Conservation (phyloP, 108 stramenopile genomes). For the Stephanodiscus minutulus region DNA sequence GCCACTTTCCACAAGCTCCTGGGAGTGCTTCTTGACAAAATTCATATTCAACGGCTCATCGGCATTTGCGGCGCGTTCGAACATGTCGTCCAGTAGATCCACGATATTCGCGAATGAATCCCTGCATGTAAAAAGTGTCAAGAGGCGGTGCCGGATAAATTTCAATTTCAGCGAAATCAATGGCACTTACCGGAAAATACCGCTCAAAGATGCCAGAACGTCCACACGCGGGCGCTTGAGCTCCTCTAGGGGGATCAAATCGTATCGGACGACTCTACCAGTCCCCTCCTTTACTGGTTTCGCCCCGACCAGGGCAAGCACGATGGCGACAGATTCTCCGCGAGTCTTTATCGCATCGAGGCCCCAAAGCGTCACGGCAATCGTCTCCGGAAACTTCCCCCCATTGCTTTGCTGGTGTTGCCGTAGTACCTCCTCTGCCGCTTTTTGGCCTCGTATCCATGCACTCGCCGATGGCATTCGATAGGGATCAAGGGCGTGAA, state of each 20-base stretch:
- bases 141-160: too few relatives aligned
- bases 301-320: slow-evolving; percentile 82
- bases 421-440: slow-evolving; percentile 73
- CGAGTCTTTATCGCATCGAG: slow-evolving; percentile 87
- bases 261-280: slow-evolving; percentile 76
- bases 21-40: slow-evolving; percentile 76
- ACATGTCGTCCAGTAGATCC: slow-evolving; percentile 86
- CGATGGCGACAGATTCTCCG: slow-evolving; percentile 86
- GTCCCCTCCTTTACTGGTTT: slow-evolving; percentile 80
- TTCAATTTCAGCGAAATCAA: too few relatives aligned
- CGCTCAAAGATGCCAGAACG: slow-evolving; percentile 78
- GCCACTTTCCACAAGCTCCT: slow-evolving; percentile 48
- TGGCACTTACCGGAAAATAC: slow-evolving; percentile 57
- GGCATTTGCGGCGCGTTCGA: slow-evolving; percentile 62
- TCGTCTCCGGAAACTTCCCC: slow-evolving; percentile 78
- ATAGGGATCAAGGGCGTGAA: slow-evolving; percentile 86
- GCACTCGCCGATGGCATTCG: slow-evolving; percentile 84
- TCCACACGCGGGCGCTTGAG: slow-evolving; percentile 79
- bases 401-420: slow-evolving; percentile 66
- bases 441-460: slow-evolving; percentile 72
- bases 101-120: slow-evolving; percentile 91
- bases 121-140: slow-evolving; percentile 13
- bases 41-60: slow-evolving; percentile 79
- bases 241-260: slow-evolving; percentile 77
- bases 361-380: slow-evolving; percentile 51